Percentiles rank a stretch among this genome's conserved stretches.
Evolutionary conservation across 495 filamentous ascomycete species (phyloP).

Genomic region (Acidomyces sp.): DNA sequence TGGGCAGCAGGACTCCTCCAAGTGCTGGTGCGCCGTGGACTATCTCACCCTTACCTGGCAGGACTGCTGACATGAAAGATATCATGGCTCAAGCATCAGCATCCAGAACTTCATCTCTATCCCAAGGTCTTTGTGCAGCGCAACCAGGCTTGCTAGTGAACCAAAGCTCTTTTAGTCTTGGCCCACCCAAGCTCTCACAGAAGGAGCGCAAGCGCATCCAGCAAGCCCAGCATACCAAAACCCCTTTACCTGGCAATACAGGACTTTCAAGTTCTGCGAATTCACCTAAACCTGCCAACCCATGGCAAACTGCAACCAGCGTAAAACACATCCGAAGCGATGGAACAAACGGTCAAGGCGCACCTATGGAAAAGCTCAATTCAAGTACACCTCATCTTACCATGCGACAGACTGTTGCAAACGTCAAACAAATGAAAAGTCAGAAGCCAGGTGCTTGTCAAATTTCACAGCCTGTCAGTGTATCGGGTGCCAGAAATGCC

Average conservation of each 20-base stretch:
- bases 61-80: constrained; percentile 65
- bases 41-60: constrained; percentile 37
- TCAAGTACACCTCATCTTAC: constrained; percentile 42
- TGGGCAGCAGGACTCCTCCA: constrained; percentile 10
- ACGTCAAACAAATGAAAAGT: constrained; percentile 30
- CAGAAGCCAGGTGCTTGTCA: constrained; percentile 22
- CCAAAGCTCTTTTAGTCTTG: constrained; percentile 4
- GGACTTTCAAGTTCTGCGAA: too few species aligned
- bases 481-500: constrained; percentile 5
- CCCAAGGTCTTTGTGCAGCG: constrained; percentile 44
- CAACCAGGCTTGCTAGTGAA: not conserved
- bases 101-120: constrained; percentile 51
- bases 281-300: constrained; percentile 39
- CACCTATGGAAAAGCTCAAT: too few species aligned
- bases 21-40: constrained; percentile 46
- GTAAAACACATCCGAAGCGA: constrained; percentile 20
- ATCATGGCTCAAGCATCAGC: constrained; percentile 69
- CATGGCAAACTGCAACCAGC: constrained; percentile 52
- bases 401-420: constrained; percentile 49
- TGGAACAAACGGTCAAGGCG: constrained; percentile 25
- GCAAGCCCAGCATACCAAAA: constrained; percentile 28
- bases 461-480: constrained; percentile 16
- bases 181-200: constrained; percentile 55
- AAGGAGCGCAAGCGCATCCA: constrained; percentile 76
- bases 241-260: too few species aligned